These are phyloP conservation scores for Linanthus parryae DNA, from an alignment of 148 eudicot genomes.

Conservation along the genomic window DNA sequence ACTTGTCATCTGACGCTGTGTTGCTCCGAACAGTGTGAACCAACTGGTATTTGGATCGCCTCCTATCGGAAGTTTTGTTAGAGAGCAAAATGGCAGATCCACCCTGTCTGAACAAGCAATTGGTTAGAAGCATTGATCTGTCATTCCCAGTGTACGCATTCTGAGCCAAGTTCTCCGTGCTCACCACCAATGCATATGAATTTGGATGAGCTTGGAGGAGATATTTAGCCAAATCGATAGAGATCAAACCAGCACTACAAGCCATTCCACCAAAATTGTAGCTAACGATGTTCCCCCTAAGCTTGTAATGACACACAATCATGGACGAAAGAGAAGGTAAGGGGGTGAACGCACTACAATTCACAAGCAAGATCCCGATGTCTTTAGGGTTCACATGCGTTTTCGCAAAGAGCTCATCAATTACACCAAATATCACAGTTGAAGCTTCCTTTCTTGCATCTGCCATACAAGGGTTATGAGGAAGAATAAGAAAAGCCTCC, in stretches of 20 bases:
- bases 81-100: slow-evolving; percentile 62
- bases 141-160: slow-evolving; percentile 82
- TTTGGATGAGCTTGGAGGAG: slow-evolving; percentile 29
- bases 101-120: slow-evolving; percentile 67
- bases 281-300: slow-evolving; percentile 59
- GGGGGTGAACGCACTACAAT: slow-evolving; percentile 56
- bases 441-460: no score
- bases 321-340: slow-evolving; percentile 52
- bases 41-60: no score
- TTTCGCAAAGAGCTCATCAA: slow-evolving; percentile 35
- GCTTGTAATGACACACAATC: slow-evolving; percentile 53
- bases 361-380: slow-evolving; percentile 73
- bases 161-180: slow-evolving; percentile 61
- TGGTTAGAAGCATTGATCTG: slow-evolving; percentile 72
- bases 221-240: slow-evolving; percentile 42
- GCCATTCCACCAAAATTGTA: slow-evolving; percentile 87
- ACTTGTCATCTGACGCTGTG: no score
- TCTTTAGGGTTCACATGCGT: slow-evolving; percentile 34
- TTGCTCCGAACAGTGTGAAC: no score
- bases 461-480: no score
- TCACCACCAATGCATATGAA: slow-evolving; percentile 49
- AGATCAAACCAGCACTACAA: slow-evolving; percentile 76
- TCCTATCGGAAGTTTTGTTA: no score
- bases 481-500: no score
- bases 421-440: no score